Percentiles rank a stretch among this genome's conserved stretches.
Conservation (phyloP, 2,329 filamentous ascomycete genomes). For the Phialocephala sp. region DNA sequence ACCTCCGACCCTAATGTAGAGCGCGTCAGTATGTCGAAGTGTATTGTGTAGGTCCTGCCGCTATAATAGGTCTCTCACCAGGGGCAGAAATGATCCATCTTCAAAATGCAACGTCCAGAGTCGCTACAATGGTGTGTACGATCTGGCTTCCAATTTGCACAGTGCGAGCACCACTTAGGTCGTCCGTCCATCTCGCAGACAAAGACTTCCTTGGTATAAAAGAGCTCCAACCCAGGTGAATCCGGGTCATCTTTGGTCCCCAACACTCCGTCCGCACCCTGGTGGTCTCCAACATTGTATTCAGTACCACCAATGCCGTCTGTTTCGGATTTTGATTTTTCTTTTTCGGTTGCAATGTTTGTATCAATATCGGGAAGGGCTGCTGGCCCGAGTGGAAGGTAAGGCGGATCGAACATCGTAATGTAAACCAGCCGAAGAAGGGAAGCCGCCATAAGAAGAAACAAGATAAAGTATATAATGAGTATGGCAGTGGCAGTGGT, state of each 20-base stretch:
- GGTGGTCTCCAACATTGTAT: slow-evolving; percentile 29
- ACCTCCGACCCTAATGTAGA: slow-evolving; percentile 74
- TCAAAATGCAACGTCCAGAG: slow-evolving; percentile 83
- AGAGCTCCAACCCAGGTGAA: slow-evolving; percentile 72
- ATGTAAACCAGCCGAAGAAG: slow-evolving; percentile 75
- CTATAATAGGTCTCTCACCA: slow-evolving; percentile 52
- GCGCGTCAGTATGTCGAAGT: slow-evolving; percentile 11
- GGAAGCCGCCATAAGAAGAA: slow-evolving; percentile 67
- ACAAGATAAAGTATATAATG: slow-evolving; percentile 73
- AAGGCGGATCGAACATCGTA: slow-evolving; percentile 73
- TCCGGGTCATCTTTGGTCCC: slow-evolving; percentile 51
- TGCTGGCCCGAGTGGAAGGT: slow-evolving; percentile 67
- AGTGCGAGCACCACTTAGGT: slow-evolving; percentile 86
- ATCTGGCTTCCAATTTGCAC: slow-evolving; percentile 87
- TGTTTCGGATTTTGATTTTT: slow-evolving; percentile 18
- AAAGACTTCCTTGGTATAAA: slow-evolving; percentile 84
- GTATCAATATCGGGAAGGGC: slow-evolving; percentile 28
- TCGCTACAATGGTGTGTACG: slow-evolving; percentile 87
- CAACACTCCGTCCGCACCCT: slow-evolving; percentile 31
- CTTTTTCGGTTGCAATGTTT: slow-evolving; percentile 35
- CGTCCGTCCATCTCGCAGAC: slow-evolving; percentile 81
- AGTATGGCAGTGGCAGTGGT: slow-evolving; percentile 72
- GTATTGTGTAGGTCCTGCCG: not conserved
- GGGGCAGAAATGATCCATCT: slow-evolving; percentile 96
- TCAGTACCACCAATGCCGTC: slow-evolving; percentile 34